Percentiles rank a stretch among this genome's conserved stretches.
Evolutionary conservation across 495 filamentous ascomycete species (phyloP).

Genomic region (Trichoderma orchidacearum): DNA sequence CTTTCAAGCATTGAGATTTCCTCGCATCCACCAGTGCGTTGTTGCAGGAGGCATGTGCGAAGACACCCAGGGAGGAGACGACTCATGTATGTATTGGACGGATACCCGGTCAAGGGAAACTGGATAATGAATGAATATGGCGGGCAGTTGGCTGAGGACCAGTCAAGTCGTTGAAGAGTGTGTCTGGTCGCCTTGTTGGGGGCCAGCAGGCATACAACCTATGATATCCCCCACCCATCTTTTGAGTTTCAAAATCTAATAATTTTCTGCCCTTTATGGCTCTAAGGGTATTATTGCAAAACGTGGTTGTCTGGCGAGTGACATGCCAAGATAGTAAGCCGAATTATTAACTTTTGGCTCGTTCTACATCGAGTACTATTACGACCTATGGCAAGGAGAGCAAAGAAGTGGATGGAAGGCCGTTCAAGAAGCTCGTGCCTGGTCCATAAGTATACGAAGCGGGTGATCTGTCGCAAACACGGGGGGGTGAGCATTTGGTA

Average conservation of each 20-base stretch:
- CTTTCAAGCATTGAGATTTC: conserved; percentile 20
- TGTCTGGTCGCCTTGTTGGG: too few relatives aligned
- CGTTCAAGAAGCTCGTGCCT: too few relatives aligned
- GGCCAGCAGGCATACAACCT: too few relatives aligned
- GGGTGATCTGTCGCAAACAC: background rate
- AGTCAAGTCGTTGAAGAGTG: background rate
- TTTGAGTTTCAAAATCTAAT: background rate
- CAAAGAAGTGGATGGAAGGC: too few relatives aligned
- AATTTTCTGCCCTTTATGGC: background rate
- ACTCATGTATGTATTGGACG: too few relatives aligned
- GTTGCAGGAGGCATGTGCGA: too few relatives aligned
- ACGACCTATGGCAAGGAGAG: too few relatives aligned
- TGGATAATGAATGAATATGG: too few relatives aligned
- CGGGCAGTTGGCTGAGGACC: background rate
- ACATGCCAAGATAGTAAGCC: background rate
- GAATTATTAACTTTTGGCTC: background rate
- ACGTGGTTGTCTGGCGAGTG: background rate
- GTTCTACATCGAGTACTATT: background rate
- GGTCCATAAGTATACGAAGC: too few relatives aligned
- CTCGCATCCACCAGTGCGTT: too few relatives aligned
- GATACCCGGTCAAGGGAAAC: too few relatives aligned
- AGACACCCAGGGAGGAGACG: too few relatives aligned
- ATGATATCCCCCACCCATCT: background rate
- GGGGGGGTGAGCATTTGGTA: background rate
- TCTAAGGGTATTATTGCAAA: background rate